These are phyloP conservation scores for Tulasnella sp. DNA, from an alignment of 768 basidiomycete genomes.

Conservation along the genomic window DNA sequence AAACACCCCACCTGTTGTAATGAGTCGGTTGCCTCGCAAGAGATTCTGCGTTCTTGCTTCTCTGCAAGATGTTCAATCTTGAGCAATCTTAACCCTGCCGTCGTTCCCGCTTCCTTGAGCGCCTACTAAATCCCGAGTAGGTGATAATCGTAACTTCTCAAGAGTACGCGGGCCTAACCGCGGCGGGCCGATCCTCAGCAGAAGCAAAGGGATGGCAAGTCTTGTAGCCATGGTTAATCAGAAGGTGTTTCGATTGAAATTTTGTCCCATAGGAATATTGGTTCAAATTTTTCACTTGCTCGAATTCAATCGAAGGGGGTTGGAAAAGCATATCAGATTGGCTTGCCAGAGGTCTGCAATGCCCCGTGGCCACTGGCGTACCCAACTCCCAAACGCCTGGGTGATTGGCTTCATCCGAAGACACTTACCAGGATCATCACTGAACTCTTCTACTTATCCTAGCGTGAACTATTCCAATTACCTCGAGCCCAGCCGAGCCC, in stretches of 20 bases:
- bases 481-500: background rate
- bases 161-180: background rate
- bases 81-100: background rate
- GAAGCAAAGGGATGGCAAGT: background rate
- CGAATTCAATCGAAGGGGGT: background rate
- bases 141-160: background rate
- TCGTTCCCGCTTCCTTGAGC: background rate
- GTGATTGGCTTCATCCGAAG: background rate
- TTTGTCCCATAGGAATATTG: background rate
- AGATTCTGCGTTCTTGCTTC: background rate
- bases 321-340: background rate
- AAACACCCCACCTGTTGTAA: background rate
- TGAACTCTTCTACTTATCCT: background rate
- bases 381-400: background rate
- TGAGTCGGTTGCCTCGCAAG: background rate
- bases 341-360: background rate
- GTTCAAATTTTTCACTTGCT: background rate
- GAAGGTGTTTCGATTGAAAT: background rate
- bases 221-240: background rate
- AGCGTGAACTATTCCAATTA: background rate
- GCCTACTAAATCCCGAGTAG: background rate
- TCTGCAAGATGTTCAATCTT: background rate
- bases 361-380: background rate
- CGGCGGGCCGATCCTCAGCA: background rate
- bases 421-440: background rate